Percentiles rank a stretch among this genome's conserved stretches.
These are phyloP conservation scores for Cyberlindnera lachancei DNA, from an alignment of 805 yeast species.

Conservation along the genomic window DNA sequence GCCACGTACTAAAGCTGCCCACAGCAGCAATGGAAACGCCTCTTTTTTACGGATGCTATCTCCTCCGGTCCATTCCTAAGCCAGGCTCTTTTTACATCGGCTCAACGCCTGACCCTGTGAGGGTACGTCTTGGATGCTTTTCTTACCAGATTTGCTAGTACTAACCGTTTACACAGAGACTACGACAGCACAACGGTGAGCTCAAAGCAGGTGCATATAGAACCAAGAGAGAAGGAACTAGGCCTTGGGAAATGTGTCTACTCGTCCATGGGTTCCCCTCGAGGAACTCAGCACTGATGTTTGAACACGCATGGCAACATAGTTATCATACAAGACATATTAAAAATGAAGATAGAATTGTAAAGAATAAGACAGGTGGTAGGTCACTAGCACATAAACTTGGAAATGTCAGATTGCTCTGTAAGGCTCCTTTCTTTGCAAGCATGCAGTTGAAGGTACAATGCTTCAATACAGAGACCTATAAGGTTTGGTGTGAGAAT, in stretches of 20 bases:
- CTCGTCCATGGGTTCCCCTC: constrained; percentile 68
- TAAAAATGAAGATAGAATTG: constrained; percentile 29
- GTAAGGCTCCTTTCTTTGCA: constrained; percentile 36
- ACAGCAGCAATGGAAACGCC: constrained; percentile 17
- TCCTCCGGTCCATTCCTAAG: constrained; percentile 52
- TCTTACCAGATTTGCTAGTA: too few relatives aligned
- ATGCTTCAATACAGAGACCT: constrained; percentile 31
- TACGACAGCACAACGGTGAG: constrained; percentile 76
- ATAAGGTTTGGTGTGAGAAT: constrained; percentile 16
- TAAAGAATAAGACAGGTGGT: constrained; percentile 30
- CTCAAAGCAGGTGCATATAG: constrained; percentile 62
- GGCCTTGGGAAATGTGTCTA: constrained; percentile 71
- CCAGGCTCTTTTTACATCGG: constrained; percentile 66
- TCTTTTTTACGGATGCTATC: constrained; percentile 61
- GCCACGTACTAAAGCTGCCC: not conserved
- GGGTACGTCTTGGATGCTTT: constrained; percentile 24
- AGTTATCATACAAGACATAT: constrained; percentile 59
- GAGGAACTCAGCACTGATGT: constrained; percentile 61
- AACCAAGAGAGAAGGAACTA: constrained; percentile 45
- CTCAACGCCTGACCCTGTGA: constrained; percentile 69
- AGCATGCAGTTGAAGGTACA: constrained; percentile 38
- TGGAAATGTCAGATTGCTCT: constrained; percentile 38
- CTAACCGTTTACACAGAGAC: constrained; percentile 40
- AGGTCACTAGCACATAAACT: constrained; percentile 38
- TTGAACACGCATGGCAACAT: constrained; percentile 85